Base-by-base conservation (phyloP, 2,329 filamentous ascomycete genomes). In the Zalaria obscura region DNA sequence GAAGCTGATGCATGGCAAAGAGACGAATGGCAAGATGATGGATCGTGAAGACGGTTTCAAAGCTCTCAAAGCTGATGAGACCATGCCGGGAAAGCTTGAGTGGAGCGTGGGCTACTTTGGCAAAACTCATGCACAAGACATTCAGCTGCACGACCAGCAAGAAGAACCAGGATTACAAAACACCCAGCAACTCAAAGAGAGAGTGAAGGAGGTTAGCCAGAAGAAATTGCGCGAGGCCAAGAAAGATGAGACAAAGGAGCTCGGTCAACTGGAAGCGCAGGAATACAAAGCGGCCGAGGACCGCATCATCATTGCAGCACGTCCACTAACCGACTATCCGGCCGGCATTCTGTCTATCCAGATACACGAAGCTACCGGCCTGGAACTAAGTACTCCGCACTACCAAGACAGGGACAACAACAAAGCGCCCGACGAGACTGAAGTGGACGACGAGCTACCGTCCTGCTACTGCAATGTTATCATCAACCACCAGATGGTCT, bases 81-180 rank as follows among this genome's bases (percentile, higher is more conserved):
- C 68, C 3, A 80, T 84, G 75, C 79, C 80, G 0, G 80, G 80
- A 1, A 76, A 74, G 43, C 60, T 85, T 6, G 64, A 71, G 28
- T 85, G 80, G 80, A 76, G 73, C 25, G 72, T 85, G 3, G 80
- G 80, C 0, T 85, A 83, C 55, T 85, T 77, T 51, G 67, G 74
- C 33, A 85, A 85, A 58, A 72, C 71, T 1, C 66, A 70, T 38
- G 75, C 84, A 27, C 75, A 76, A 11, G 61, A 72, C 11, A 67
- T 72, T 38, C 78, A 84, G 50, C 67, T 83, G 5, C 57, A 70
- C 11, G 62, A 69, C 33, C 80, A 84, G 56, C 76, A 70, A 0
- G 68, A 75, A 28, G 71, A 80, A 42, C 59, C 70, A 0, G 62
- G 73, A 2, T 65, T 83, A 40, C 69, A 69, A 35, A 73, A 64